Conservation (phyloP, 495 filamentous ascomycete species). For the Ramalina intermedia region DNA sequence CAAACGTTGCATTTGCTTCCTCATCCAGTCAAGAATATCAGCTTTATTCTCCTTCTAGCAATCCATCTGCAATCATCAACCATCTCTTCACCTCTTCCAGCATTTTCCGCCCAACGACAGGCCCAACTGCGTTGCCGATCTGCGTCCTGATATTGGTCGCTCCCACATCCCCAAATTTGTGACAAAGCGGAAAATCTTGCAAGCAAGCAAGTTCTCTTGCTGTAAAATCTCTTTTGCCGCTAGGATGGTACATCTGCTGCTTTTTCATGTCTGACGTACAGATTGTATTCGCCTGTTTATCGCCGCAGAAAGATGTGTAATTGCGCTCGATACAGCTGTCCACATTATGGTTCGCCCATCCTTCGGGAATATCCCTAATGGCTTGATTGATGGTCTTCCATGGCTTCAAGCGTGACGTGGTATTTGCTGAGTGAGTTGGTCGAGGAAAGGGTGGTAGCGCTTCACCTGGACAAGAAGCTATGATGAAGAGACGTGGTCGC, state of each 20-base stretch:
- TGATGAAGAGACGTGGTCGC: conserved; percentile 53
- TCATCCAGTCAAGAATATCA: too few species aligned
- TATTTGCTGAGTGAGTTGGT: conserved; percentile 44
- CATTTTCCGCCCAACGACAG: conserved; percentile 42
- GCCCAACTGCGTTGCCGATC: conserved; percentile 81
- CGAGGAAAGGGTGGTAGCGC: conserved; percentile 52
- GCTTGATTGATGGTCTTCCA: conserved; percentile 31
- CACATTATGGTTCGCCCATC: conserved; percentile 33
- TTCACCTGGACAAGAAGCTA: conserved; percentile 71
- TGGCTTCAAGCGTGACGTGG: conserved; percentile 17
- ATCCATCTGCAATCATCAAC: conserved; percentile 42
- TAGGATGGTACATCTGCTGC: conserved; percentile 52
- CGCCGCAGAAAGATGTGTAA: conserved; percentile 26
- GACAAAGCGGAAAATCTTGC: conserved; percentile 56
- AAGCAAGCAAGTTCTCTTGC: conserved; percentile 59
- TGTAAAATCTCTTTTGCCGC: conserved; percentile 51
- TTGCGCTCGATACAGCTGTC: conserved; percentile 14
- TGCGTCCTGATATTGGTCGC: conserved; percentile 39
- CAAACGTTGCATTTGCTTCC: too few species aligned
- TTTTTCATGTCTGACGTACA: conserved; percentile 50
- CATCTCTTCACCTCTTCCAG: conserved; percentile 42
- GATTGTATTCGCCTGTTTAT: conserved; percentile 43
- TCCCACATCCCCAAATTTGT: conserved; percentile 36
- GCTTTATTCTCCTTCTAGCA: background rate
- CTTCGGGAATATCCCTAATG: conserved; percentile 29